These are phyloP conservation scores for Penicillium rolfsii DNA, from an alignment of 2,329 filamentous ascomycete genomes.

Conservation along the genomic window DNA sequence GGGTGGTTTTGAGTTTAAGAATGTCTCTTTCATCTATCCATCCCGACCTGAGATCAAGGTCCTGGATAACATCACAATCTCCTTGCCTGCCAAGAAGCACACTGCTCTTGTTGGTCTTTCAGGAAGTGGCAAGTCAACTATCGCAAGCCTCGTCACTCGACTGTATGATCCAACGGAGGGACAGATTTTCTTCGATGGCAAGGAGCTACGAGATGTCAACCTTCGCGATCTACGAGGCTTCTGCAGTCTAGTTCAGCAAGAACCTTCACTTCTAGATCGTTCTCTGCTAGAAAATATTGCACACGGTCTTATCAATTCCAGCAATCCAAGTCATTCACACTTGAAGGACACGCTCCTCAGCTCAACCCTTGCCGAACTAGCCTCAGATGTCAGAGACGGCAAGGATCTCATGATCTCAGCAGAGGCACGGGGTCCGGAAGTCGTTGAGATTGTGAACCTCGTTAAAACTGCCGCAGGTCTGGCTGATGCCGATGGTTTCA, in stretches of 20 bases:
- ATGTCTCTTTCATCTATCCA: slow-evolving; percentile 42
- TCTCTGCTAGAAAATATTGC: slow-evolving; percentile 40
- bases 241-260: slow-evolving; percentile 31
- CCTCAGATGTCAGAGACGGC: slow-evolving; percentile 50
- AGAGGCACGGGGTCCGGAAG: slow-evolving; percentile 47
- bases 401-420: slow-evolving; percentile 53
- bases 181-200: slow-evolving; percentile 65
- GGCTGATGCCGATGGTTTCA: slow-evolving; percentile 58
- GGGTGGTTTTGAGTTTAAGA: slow-evolving; percentile 39
- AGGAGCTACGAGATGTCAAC: slow-evolving; percentile 61
- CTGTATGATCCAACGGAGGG: slow-evolving; percentile 71
- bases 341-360: slow-evolving; percentile 49
- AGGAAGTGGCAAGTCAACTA: slow-evolving; percentile 66
- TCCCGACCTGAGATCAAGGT: slow-evolving; percentile 37
- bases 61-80: slow-evolving; percentile 31
- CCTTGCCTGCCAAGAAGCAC: slow-evolving; percentile 51
- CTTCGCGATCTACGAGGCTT: slow-evolving; percentile 41
- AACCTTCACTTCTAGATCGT: slow-evolving; percentile 28
- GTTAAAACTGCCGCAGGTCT: slow-evolving; percentile 51
- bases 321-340: slow-evolving; percentile 30
- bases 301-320: slow-evolving; percentile 48
- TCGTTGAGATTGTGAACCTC: slow-evolving; percentile 56
- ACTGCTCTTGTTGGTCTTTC: slow-evolving; percentile 58
- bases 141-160: slow-evolving; percentile 60
- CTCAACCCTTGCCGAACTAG: slow-evolving; percentile 53